A percentile compares a stretch with the other conserved stretches of the same genome.
These are phyloP conservation scores for Gloeopeniophorella convolvens DNA, from an alignment of 768 basidiomycete genomes.

Conservation along the genomic window DNA sequence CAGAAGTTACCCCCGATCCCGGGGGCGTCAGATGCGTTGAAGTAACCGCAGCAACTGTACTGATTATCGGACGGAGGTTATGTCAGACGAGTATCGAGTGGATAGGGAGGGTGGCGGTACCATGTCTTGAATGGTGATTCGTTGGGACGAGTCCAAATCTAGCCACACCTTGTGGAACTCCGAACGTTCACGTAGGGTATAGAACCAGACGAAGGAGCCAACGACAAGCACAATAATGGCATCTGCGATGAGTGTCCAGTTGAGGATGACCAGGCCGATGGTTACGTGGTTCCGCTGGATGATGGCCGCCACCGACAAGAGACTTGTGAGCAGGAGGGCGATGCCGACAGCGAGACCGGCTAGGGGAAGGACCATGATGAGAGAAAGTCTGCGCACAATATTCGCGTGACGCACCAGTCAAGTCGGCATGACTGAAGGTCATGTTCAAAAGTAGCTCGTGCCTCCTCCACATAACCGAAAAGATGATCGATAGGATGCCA, in stretches of 20 bases:
- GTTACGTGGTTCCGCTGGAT: conserved; percentile 65
- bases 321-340: conserved; percentile 56
- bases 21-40: conserved; percentile 42
- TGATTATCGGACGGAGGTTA: conserved; percentile 25
- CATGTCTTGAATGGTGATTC: conserved; percentile 63
- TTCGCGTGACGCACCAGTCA: conserved; percentile 44
- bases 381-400: background rate
- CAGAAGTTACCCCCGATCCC: conserved; percentile 63
- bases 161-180: conserved; percentile 60
- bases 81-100: background rate
- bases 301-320: conserved; percentile 65
- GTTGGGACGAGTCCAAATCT: conserved; percentile 36
- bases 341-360: conserved; percentile 70
- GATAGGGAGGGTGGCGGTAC: conserved; percentile 33
- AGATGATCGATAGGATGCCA: conserved; percentile 54
- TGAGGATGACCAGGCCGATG: conserved; percentile 65
- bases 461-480: conserved; percentile 67
- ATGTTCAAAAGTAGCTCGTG: conserved; percentile 69
- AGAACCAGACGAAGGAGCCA: conserved; percentile 78
- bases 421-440: conserved; percentile 50
- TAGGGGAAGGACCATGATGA: conserved; percentile 25
- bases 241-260: conserved; percentile 66
- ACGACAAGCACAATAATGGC: conserved; percentile 52
- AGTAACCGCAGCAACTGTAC: conserved; percentile 86
- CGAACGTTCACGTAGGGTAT: conserved; percentile 61